A percentile compares a stretch with the other conserved stretches of the same genome.
phyloP scores from a whole-genome alignment of 148 eudicot genomes.

The Polygonum aviculare region DNA sequence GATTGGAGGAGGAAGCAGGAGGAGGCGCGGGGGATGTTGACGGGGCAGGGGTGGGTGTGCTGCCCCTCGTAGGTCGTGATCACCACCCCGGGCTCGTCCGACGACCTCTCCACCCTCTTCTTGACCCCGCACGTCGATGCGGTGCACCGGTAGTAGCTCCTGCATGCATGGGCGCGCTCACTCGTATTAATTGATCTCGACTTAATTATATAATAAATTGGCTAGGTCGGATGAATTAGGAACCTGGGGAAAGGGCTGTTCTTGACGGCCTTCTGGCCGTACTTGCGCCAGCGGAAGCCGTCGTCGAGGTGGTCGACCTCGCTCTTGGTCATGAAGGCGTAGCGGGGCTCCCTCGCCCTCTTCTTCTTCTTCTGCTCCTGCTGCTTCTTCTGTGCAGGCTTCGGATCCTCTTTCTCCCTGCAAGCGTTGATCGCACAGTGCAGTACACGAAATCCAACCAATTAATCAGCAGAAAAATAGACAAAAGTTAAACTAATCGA shows the following conservation, averaged over 20 bases:
- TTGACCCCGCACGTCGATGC: slow-evolving; percentile 76
- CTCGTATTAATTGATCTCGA: too few relatives aligned
- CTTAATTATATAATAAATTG: too few relatives aligned
- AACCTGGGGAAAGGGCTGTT: slow-evolving; percentile 95
- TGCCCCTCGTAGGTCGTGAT: slow-evolving; percentile 87
- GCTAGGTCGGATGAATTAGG: too few relatives aligned
- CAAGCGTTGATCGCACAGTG: neutral
- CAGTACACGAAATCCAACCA: neutral
- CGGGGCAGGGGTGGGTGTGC: slow-evolving; percentile 71
- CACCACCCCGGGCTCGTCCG: slow-evolving; percentile 52
- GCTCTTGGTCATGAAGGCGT: slow-evolving; percentile 88
- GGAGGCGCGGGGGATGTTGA: slow-evolving; percentile 10
- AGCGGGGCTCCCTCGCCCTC: slow-evolving; percentile 62
- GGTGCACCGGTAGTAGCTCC: slow-evolving; percentile 97
- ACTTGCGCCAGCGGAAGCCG: slow-evolving; percentile 97
- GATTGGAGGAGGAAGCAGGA: neutral
- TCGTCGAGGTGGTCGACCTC: slow-evolving; percentile 91
- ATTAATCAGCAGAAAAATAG: neutral
- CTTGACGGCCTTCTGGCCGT: slow-evolving; percentile 94
- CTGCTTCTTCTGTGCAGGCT: slow-evolving; percentile 23
- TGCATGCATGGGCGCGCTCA: neutral
- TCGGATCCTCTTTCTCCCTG: too few relatives aligned
- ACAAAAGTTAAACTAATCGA: neutral
- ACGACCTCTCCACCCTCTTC: slow-evolving; percentile 78
- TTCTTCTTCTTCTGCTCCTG: slow-evolving; percentile 63